These are phyloP conservation scores for Epichloe gansuensis DNA, from an alignment of 2,329 filamentous ascomycete species.

Conservation along the genomic window DNA sequence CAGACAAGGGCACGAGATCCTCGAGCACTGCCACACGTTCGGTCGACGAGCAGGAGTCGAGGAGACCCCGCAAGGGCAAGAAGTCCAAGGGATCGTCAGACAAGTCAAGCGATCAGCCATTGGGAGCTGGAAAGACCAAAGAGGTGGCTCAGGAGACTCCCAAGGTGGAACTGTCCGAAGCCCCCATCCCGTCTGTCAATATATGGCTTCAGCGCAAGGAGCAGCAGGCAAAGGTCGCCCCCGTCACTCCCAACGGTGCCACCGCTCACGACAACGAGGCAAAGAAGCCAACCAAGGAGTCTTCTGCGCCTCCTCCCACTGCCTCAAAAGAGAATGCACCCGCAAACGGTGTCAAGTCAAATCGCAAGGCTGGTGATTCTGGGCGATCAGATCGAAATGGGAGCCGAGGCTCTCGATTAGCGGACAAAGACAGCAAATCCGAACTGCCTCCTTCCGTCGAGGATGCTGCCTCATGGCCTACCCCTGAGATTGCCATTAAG, in stretches of 20 bases:
- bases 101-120: conserved; percentile 36
- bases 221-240: conserved; percentile 41
- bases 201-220: conserved; percentile 74
- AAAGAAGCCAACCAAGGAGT: conserved; percentile 24
- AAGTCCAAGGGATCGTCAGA: conserved; percentile 36
- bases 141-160: conserved; percentile 29
- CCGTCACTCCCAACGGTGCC: conserved; percentile 24
- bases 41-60: conserved; percentile 44
- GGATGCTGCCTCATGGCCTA: conserved; percentile 79
- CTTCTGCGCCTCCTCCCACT: conserved; percentile 5
- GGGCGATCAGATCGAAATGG: conserved; percentile 28
- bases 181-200: conserved; percentile 73
- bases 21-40: conserved; percentile 52
- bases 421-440: conserved; percentile 27
- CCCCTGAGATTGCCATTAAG: conserved; percentile 58
- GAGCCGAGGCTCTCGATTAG: conserved; percentile 32
- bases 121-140: conserved; percentile 44
- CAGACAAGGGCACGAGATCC: conserved; percentile 40
- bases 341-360: conserved; percentile 27
- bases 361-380: conserved; percentile 30
- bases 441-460: conserved; percentile 49
- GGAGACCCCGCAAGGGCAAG: conserved; percentile 45
- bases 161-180: conserved; percentile 61
- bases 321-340: conserved; percentile 13
- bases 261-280: conserved; percentile 25